phyloP scores from a whole-genome alignment of 177 flowering plant species.

The Tripterygium wilfordii region DNA sequence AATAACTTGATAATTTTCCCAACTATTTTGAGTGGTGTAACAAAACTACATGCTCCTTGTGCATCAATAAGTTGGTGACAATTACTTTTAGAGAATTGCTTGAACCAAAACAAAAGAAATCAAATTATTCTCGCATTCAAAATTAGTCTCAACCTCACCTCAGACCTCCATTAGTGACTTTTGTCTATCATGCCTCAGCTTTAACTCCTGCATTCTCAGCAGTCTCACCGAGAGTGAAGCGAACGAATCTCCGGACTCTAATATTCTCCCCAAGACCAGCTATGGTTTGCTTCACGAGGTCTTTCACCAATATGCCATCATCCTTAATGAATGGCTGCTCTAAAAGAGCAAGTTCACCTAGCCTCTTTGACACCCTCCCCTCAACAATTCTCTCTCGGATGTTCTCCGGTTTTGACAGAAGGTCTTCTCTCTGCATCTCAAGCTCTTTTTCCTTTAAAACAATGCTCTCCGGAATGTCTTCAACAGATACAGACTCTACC shows the following conservation, averaged over 20 bases:
- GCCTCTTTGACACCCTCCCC: slow-evolving; percentile 79
- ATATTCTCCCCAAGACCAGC: slow-evolving; percentile 94
- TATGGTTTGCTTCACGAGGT: slow-evolving; percentile 89
- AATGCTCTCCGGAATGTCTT: slow-evolving; percentile 56
- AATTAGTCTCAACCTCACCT: too few species aligned
- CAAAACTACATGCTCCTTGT: too few species aligned
- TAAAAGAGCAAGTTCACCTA: slow-evolving; percentile 82
- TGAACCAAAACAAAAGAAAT: too few species aligned
- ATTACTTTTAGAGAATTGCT: too few species aligned
- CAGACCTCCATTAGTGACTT: too few species aligned
- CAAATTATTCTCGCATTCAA: slow-evolving; percentile 1
- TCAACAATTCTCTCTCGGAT: slow-evolving; percentile 62
- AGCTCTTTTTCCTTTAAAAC: slow-evolving; percentile 63
- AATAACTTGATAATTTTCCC: too few species aligned
- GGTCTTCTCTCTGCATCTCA: slow-evolving; percentile 95
- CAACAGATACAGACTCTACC: slow-evolving; percentile 36
- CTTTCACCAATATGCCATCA: slow-evolving; percentile 77
- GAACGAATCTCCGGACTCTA: slow-evolving; percentile 72
- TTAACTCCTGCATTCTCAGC: slow-evolving; percentile 18
- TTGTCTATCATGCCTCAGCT: slow-evolving; percentile 22
- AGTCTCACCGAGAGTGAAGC: slow-evolving; percentile 83
- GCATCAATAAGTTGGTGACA: too few species aligned
- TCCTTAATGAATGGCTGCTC: slow-evolving; percentile 93
- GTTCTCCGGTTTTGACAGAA: slow-evolving; percentile 60
- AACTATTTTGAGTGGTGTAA: too few species aligned